Percentiles rank a stretch among this genome's conserved stretches.
phyloP scores from a whole-genome alignment of 805 yeast genomes.

The Wickerhamiella musiphila region DNA sequence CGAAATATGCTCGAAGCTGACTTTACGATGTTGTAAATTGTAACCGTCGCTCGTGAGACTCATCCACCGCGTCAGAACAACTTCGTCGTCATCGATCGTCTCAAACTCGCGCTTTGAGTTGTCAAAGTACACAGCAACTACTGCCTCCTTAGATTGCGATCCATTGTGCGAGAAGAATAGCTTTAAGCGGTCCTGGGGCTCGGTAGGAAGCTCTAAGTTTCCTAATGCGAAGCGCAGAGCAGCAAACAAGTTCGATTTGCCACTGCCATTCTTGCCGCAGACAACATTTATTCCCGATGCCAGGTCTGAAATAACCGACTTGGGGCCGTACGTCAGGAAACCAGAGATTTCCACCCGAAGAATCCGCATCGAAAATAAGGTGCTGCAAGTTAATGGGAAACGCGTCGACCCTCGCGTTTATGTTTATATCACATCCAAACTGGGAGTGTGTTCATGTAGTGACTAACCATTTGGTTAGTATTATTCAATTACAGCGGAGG shows the following conservation, averaged over 20 bases:
- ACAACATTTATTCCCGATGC: slow-evolving; percentile 75
- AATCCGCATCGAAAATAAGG: no score
- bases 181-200: slow-evolving; percentile 67
- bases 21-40: slow-evolving; percentile 61
- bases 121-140: slow-evolving; percentile 77
- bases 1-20: slow-evolving; percentile 65
- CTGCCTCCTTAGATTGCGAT: slow-evolving; percentile 73
- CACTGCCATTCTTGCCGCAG: slow-evolving; percentile 32
- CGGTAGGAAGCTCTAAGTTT: slow-evolving; percentile 43
- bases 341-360: no score
- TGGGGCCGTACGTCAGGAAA: slow-evolving; percentile 78
- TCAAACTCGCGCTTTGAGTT: slow-evolving; percentile 65
- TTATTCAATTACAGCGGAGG: no score
- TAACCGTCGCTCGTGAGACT: slow-evolving; percentile 77
- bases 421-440: no score
- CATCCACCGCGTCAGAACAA: slow-evolving; percentile 68
- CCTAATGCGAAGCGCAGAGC: slow-evolving; percentile 85
- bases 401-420: no score
- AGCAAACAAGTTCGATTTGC: slow-evolving; percentile 88
- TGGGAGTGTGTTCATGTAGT: no score
- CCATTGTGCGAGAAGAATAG: slow-evolving; percentile 74
- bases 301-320: slow-evolving; percentile 55
- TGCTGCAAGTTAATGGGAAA: no score
- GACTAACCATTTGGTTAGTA: no score
- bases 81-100: slow-evolving; percentile 39